Base-by-base conservation (phyloP, 2,329 filamentous ascomycete genomes). In the Malbranchea zuffiana region DNA sequence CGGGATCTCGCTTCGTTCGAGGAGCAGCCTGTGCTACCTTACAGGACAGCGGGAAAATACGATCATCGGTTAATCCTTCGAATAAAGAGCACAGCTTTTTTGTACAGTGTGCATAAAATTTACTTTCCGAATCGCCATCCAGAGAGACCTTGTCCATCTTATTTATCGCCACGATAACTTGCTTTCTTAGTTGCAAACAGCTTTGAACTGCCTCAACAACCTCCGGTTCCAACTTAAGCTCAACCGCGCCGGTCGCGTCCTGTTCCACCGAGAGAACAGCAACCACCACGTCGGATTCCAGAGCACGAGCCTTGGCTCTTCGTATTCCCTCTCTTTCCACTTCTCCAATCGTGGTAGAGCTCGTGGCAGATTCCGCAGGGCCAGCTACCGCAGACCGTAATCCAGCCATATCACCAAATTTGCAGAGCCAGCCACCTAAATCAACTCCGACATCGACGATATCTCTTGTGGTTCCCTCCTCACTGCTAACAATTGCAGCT, bases 391-490 rank as follows among this genome's bases (percentile, higher is more conserved):
- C 57, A 32, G 69, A 74, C 33, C 86, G 71, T 47, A 98, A 75
- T 1, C 90, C 90, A 13, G 90, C 90, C 50, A 90, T 96, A 61
- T 98, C 90, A 11, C 88, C 87, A 53, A 98, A 79, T n/a, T 82
- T 83, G 58, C 87, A 93, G 33, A 92, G 75, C 63, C 82, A 98
- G 0, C 90, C 90, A 1, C 79, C 77, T 32, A 98, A 69, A 60
- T 98, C 90, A 17, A 98, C 70, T 18, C 81, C 81, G 1, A 90
- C 82, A 62, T 98, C 90, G 7, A 98, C 80, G 35, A 98, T 79
- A 62, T 98, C 90, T 42, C 90, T 68, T 5, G 90, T 98, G 1
- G 90, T 98, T 0, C 90, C 90, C 25, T 86, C 86, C 62, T 96
- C 87, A 1, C 77, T 72, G 29, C 86, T 94, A 5, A 98, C 90